Evolutionary conservation across 208 protist species (phyloP).

Genomic region (Naegleria fowleri): DNA sequence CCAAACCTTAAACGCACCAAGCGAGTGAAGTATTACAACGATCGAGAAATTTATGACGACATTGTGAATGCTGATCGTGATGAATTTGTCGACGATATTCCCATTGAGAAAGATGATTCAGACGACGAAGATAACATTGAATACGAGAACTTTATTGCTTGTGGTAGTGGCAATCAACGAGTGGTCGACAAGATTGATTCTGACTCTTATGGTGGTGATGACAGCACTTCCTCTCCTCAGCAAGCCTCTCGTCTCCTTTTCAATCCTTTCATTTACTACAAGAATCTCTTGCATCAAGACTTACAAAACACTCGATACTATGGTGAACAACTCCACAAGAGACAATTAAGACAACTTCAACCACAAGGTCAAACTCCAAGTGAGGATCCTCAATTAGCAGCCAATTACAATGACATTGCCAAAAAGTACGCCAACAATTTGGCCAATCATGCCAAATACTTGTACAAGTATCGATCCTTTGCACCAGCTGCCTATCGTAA

Average conservation of each 20-base stretch:
- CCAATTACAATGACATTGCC: not conserved
- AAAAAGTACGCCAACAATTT: not conserved
- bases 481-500: not conserved
- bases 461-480: not conserved
- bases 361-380: not conserved
- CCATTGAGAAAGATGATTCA: not conserved
- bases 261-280: not conserved
- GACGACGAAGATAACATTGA: not conserved
- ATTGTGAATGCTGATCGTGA: not conserved
- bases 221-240: not conserved
- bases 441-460: not conserved
- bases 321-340: not conserved
- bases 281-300: not conserved
- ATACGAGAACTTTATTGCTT: not conserved
- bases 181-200: too few relatives aligned
- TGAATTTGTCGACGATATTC: not conserved
- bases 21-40: not conserved
- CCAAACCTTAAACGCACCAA: not conserved
- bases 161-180: not conserved
- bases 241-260: not conserved
- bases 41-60: not conserved
- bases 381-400: not conserved
- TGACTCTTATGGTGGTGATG: not conserved
- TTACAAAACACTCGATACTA: not conserved
- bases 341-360: too few relatives aligned